Conservation (phyloP, 2,329 filamentous ascomycete genomes). For the Exophiala alcalophila region DNA sequence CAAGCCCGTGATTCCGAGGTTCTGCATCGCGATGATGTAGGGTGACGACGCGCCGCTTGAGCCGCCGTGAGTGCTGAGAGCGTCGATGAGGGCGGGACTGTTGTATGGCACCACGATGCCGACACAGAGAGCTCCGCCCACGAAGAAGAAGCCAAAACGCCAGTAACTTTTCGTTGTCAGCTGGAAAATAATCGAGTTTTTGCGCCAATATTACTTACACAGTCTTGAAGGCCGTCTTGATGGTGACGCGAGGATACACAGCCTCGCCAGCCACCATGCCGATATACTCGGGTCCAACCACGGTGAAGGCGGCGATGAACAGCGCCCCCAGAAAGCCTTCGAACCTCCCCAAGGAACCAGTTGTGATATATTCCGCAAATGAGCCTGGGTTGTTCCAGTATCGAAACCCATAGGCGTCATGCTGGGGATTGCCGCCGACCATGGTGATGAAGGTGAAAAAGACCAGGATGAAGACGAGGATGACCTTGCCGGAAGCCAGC, state of each 20-base stretch:
- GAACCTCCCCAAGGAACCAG: constrained; percentile 61
- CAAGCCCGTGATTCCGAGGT: constrained; percentile 52
- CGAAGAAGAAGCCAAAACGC: constrained; percentile 71
- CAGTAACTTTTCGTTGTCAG: no score
- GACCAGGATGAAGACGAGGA: constrained; percentile 66
- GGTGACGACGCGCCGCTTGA: constrained; percentile 56
- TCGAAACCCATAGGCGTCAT: constrained; percentile 67
- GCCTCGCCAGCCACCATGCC: constrained; percentile 62
- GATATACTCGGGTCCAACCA: constrained; percentile 64
- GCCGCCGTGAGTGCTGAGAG: constrained; percentile 41
- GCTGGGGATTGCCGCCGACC: constrained; percentile 71
- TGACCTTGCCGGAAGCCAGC: constrained; percentile 63
- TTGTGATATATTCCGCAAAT: constrained; percentile 62
- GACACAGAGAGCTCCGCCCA: constrained; percentile 66
- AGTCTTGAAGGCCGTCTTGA: constrained; percentile 58
- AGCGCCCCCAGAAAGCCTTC: constrained; percentile 62
- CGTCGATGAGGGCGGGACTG: constrained; percentile 56
- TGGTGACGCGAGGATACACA: constrained; percentile 62
- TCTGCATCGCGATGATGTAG: constrained; percentile 61
- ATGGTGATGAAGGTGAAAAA: constrained; percentile 77
- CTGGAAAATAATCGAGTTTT: no score
- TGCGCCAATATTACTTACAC: no score
- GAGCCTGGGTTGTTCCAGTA: constrained; percentile 61
- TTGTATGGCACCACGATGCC: constrained; percentile 67
- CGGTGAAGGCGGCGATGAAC: constrained; percentile 64